A percentile compares a stretch with the other conserved stretches of the same genome.
Evolutionary conservation across 78 protist genomes (phyloP).

Genomic region (Anaeramoeba ignava): DNA sequence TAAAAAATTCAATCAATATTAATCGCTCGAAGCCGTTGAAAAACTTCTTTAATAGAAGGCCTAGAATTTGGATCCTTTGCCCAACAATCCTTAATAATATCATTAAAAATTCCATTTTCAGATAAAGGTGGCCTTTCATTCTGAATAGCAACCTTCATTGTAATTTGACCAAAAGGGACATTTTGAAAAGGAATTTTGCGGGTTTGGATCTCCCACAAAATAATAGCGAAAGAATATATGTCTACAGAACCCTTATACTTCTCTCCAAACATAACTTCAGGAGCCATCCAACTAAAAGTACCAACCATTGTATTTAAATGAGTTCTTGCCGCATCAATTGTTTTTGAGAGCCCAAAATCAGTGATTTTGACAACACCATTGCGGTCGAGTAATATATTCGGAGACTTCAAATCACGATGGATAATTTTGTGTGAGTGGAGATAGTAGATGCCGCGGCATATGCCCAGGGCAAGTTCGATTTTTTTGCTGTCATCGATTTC

Average conservation of each 20-base stretch:
- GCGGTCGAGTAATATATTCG: not conserved
- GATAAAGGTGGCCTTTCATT: not conserved
- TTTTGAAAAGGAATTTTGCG: not conserved
- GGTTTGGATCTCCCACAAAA: not conserved
- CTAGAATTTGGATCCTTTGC: not conserved
- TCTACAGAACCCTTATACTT: not conserved
- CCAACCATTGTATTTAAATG: not conserved
- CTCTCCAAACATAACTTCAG: not conserved
- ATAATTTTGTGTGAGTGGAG: not conserved
- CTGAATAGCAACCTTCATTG: not conserved
- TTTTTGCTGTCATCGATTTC: not conserved
- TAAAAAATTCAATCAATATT: too few relatives aligned
- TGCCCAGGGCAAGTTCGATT: not conserved
- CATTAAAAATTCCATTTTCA: not conserved
- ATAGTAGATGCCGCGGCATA: not conserved
- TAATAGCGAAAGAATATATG: not conserved
- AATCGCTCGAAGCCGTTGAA: too few relatives aligned
- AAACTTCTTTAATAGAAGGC: not conserved
- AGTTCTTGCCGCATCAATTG: not conserved
- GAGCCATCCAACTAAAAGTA: not conserved
- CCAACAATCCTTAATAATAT: not conserved
- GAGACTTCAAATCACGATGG: not conserved
- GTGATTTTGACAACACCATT: not conserved
- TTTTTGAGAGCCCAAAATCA: constrained; percentile 2
- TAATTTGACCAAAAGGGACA: not conserved